Evolutionary conservation across 2,329 filamentous ascomycete genomes (phyloP).

Genomic region (Ilyonectria robusta): DNA sequence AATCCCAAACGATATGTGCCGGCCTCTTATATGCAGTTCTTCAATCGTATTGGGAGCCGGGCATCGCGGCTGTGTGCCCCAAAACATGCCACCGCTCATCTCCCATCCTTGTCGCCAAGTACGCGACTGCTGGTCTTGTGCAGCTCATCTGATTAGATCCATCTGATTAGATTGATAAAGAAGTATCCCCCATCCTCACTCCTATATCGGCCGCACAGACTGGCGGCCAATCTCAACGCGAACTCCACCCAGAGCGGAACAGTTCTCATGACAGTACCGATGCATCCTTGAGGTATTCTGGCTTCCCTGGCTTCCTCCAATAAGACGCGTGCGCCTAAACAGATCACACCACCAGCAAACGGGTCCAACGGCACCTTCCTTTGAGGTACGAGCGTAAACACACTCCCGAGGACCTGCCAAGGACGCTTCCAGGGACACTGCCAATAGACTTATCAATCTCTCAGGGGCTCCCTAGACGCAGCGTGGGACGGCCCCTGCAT

Average conservation of each 20-base stretch:
- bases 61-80: background rate
- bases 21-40: background rate
- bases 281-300: background rate
- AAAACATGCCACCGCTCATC: background rate
- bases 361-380: background rate
- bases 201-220: background rate
- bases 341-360: background rate
- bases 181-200: background rate
- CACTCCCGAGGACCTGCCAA: background rate
- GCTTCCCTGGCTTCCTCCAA: background rate
- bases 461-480: background rate
- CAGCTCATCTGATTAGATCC: background rate
- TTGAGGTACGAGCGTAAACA: background rate
- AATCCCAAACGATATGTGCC: background rate
- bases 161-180: background rate
- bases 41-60: background rate
- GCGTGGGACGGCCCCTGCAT: background rate
- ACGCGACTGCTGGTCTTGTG: background rate
- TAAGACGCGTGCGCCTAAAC: background rate
- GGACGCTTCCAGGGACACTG: background rate
- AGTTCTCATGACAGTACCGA: background rate
- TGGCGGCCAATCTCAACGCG: background rate
- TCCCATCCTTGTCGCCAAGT: background rate
- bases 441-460: background rate
- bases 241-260: background rate